Evolutionary conservation across 2,329 filamentous ascomycete species (phyloP).

Genomic region (Paracoccidioides lutzii): DNA sequence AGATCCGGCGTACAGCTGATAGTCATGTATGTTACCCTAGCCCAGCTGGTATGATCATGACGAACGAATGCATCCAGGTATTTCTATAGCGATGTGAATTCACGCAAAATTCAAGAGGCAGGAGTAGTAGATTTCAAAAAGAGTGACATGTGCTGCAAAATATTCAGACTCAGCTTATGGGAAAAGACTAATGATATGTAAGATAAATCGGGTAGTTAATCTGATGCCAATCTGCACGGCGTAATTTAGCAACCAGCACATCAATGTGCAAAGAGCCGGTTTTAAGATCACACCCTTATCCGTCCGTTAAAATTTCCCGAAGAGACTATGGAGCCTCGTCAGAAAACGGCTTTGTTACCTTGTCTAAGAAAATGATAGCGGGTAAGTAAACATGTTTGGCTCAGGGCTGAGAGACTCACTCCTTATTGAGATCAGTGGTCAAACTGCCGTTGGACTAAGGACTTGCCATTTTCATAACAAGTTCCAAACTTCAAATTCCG

Average conservation of each 20-base stretch:
- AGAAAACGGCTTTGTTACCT: slow-evolving; percentile 18
- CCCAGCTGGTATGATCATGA: no score
- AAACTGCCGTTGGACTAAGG: slow-evolving; percentile 20
- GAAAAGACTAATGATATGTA: no score
- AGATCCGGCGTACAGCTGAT: no score
- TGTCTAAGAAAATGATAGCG: slow-evolving; percentile 10
- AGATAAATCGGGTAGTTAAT: no score
- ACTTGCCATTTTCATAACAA: slow-evolving; percentile 4
- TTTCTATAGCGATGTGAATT: no score
- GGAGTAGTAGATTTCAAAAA: no score
- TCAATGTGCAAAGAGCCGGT: not conserved
- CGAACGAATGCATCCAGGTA: no score
- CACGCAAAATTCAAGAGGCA: no score
- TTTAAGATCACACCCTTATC: slow-evolving; percentile 15
- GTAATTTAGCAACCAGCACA: slow-evolving; percentile 3
- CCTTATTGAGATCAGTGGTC: slow-evolving; percentile 20
- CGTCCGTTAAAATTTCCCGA: slow-evolving; percentile 15
- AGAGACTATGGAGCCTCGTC: slow-evolving; percentile 16
- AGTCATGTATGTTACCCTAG: no score
- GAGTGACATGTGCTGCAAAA: no score
- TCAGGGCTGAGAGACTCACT: not conserved
- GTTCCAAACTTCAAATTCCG: slow-evolving; percentile 13
- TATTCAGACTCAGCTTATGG: no score
- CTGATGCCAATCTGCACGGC: slow-evolving; percentile 38
- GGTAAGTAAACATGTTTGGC: not conserved